Evolutionary conservation across 2,329 filamentous ascomycete genomes (phyloP).

Genomic region (Pseudohalonectria lignicola): DNA sequence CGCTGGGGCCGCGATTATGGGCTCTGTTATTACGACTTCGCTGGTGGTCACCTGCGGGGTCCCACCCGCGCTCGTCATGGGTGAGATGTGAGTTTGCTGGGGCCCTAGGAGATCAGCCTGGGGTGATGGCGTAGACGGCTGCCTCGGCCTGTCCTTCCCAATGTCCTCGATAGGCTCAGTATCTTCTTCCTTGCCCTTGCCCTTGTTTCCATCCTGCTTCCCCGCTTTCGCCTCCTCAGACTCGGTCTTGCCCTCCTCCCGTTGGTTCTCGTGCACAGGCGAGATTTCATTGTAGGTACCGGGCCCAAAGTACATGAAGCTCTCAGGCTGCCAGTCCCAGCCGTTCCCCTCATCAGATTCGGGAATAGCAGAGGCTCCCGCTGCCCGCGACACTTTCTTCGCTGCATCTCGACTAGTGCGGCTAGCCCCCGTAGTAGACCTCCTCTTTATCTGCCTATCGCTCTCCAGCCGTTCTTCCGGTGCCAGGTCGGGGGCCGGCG

Average conservation of each 20-base stretch:
- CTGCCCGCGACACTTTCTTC: background rate
- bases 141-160: too few species aligned
- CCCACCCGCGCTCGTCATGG: slow-evolving; percentile 1
- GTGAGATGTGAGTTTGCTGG: background rate
- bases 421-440: slow-evolving; percentile 11
- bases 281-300: slow-evolving; percentile 33
- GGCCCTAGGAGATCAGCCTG: background rate
- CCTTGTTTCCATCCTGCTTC: background rate
- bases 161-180: too few species aligned
- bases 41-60: slow-evolving; percentile 2
- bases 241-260: slow-evolving; percentile 4
- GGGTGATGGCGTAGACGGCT: too few species aligned
- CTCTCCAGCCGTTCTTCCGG: slow-evolving; percentile 43
- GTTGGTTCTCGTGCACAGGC: slow-evolving; percentile 28
- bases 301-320: slow-evolving; percentile 40
- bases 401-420: background rate
- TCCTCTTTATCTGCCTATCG: slow-evolving; percentile 34
- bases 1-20: background rate
- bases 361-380: slow-evolving; percentile 10
- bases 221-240: background rate
- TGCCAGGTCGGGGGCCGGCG: slow-evolving; percentile 24
- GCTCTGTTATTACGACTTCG: background rate
- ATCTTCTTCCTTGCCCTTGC: too few species aligned
- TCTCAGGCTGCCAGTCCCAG: slow-evolving; percentile 13
- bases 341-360: slow-evolving; percentile 19